Evolutionary conservation across 2,329 filamentous ascomycete species (phyloP), one percentile per base, ranked within the genome.

Genomic region (Talaromyces sp.): DNA sequence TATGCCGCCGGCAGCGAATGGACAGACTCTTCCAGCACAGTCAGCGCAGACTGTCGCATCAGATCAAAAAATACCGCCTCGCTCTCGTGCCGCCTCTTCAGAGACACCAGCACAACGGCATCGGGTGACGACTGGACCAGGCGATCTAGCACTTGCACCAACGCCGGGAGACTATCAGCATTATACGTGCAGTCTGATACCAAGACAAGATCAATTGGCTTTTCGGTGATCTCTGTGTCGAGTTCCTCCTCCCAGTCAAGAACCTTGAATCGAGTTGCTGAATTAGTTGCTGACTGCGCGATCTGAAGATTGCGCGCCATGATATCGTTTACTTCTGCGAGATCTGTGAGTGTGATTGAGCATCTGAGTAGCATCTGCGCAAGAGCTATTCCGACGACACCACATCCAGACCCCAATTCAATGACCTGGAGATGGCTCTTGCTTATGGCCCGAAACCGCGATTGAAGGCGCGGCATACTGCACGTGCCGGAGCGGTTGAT

Each of bases 171-270:
- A 66, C 86, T 89, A 70, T 90, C 88, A 16, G 84, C 80, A 73
- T 91, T 91, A 76, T 92, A 92, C 1, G 89, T 91, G 75, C 89
- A 91, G 73, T 92, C 89, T 1, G 88, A 87, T 1, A 90, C 84
- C 3, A 90, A 73, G 24, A 91, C 81, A 39, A 91, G 71, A 73
- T 90, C 85, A 70, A 86, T 82, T 11, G 70, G 70, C 43, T 70
- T 68, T 24, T 70, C 71, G 11, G 82, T 74, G 43, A 79, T 73
- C 4, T 74, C 70, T 39, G 24, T 39, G 33, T 84, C 81, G 7
- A 88, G 74, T 3, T 81, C 73, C 14, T 81, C 73, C n/a, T 86
- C 83, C 89, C 89, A 92, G 73, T 90, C 86, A 4, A 91, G 81
- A 2, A 84, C 78, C 60, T 80, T 74, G 69, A 86, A 87, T 6